Evolutionary conservation across 257 asterid genomes (phyloP), one percentile per base, ranked within the genome.

Genomic region (Salvia splendens): DNA sequence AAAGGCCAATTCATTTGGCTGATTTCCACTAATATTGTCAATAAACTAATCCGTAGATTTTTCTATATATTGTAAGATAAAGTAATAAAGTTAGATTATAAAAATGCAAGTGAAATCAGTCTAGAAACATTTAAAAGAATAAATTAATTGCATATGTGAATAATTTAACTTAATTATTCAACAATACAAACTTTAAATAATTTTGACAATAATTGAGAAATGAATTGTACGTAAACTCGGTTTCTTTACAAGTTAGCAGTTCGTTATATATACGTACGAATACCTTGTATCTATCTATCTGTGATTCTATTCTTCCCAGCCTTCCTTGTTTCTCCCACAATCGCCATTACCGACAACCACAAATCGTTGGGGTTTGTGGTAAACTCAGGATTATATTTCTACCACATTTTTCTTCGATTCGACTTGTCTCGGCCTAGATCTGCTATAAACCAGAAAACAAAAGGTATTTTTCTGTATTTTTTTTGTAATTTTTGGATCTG

Each of bases 391-490:
- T 43, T 60, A 5, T 4, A 24, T 24, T 24, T 24, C 30, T 24
- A 6, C 11, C 36, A 14, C 43, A 35, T 56, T 61, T 15, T 54
- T 55, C 40, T 49, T 42, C 49, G 59, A 53, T 15, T 71, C 76
- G 65, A 43, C 76, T 35, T 55, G 65, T 67, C 77, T 62, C 65
- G 69, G 61, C 63, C 64, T 59, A 64, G 78, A 80, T 77, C 85
- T 71, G 74, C 77, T 63, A 24, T 1, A 35, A 69, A 17, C 51
- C 12, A 30, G 6, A 32, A 2, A 17, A 38, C 8, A 38, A 52
- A 64, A 68, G 75, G 77, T 46, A 14, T 47, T 35, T 68, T 69
- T 64, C 45, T 54, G 57, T 14, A 47, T 10, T 5, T 5, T 5
- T 41, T 35, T 10, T 30, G 47, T 30, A 52, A 30, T 49, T 9